Conservation (phyloP, 2,329 filamentous ascomycete species). For the Xylaria sp. region DNA sequence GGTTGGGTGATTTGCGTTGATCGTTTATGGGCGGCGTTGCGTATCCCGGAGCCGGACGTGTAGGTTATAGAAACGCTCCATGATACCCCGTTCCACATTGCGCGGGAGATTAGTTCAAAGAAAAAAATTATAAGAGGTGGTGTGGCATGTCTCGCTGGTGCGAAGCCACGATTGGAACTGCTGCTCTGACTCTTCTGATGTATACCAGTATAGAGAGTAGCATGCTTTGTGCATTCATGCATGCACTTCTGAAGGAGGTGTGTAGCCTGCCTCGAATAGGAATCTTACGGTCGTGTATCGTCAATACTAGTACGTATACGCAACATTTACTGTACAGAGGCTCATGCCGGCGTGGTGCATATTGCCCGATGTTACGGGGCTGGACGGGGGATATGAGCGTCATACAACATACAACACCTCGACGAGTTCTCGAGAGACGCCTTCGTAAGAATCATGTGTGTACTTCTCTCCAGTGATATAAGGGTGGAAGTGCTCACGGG, state of each 20-base stretch:
- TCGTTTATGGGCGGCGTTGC: conserved; percentile 13
- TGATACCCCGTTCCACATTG: conserved; percentile 10
- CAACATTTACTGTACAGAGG: conserved; percentile 18
- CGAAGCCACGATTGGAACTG: conserved; percentile 36
- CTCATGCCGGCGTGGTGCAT: conserved; percentile 24
- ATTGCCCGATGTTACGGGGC: conserved; percentile 15
- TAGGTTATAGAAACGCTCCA: conserved; percentile 16
- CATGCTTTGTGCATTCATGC: conserved; percentile 32
- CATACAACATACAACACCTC: conserved; percentile 4
- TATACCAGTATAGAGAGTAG: conserved; percentile 9
- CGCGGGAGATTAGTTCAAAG: conserved; percentile 9
- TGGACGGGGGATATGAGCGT: conserved; percentile 10
- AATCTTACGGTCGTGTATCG: conserved; percentile 31
- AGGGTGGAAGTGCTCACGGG: conserved; percentile 2
- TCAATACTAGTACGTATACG: conserved; percentile 6
- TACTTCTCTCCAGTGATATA: conserved; percentile 5
- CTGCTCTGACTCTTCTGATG: conserved; percentile 28
- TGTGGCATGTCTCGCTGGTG: conserved; percentile 33
- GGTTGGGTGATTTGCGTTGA: conserved; percentile 21
- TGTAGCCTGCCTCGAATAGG: conserved; percentile 33
- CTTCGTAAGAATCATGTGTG: not conserved
- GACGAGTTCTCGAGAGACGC: not conserved
- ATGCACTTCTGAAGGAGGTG: conserved; percentile 26
- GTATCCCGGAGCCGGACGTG: conserved; percentile 16
- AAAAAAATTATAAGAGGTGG: conserved; percentile 12